phyloP scores from a whole-genome alignment of 257 asterid species.

The Solanum piurae region DNA sequence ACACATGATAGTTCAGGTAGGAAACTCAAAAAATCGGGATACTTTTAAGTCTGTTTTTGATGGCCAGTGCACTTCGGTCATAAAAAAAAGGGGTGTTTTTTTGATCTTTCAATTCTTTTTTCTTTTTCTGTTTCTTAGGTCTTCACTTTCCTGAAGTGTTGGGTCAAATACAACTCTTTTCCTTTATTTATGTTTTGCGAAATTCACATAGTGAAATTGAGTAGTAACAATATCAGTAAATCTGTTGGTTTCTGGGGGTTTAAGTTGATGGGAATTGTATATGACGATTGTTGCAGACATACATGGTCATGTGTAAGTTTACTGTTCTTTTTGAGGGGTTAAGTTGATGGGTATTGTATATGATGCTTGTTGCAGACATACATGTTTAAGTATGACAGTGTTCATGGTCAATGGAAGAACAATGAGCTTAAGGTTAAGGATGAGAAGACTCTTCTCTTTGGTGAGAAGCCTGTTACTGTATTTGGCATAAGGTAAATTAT shows the following conservation, averaged over 20 bases:
- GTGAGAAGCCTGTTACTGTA: constrained; percentile 54
- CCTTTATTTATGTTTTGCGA: neutral
- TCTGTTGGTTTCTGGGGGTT: neutral
- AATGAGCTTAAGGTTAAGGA: constrained; percentile 66
- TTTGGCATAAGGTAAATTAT: constrained; percentile 47
- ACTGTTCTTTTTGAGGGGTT: neutral
- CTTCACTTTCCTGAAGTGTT: neutral
- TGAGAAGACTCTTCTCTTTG: constrained; percentile 71
- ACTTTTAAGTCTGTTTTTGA: neutral
- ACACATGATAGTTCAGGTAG: neutral
- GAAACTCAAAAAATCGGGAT: neutral
- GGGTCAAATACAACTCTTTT: neutral
- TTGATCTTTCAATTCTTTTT: neutral
- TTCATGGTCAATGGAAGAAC: constrained; percentile 72
- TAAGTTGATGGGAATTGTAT: neutral
- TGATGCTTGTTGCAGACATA: constrained; percentile 33
- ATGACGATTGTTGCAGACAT: constrained; percentile 27
- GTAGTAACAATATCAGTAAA: neutral
- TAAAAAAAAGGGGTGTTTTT: neutral
- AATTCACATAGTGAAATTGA: neutral
- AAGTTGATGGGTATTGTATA: neutral
- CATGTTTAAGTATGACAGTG: constrained; percentile 66
- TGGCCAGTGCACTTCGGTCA: neutral
- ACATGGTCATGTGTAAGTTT: constrained; percentile 45
- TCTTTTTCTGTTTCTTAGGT: neutral